Percentiles rank a stretch among this genome's conserved stretches.
phyloP scores from a whole-genome alignment of 176 grass and related monocot species.

The Hordeum marinum region DNA sequence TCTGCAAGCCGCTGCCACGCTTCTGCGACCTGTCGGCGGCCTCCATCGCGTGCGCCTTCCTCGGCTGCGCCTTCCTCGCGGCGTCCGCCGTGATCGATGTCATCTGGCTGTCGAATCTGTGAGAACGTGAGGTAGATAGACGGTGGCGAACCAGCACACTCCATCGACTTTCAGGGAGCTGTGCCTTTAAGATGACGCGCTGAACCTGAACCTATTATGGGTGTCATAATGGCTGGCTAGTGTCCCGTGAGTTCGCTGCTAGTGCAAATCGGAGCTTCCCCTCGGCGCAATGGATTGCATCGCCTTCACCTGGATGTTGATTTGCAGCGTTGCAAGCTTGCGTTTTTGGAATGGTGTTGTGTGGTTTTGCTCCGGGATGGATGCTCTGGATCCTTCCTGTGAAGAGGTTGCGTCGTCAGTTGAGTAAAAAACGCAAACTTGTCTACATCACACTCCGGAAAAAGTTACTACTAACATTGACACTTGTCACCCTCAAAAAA shows the following conservation, averaged over 20 bases:
- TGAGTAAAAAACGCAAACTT: no score
- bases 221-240: no score
- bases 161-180: background rate
- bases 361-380: no score
- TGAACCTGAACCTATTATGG: background rate
- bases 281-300: background rate
- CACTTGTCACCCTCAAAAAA: no score
- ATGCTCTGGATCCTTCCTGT: no score
- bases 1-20: conserved; percentile 68
- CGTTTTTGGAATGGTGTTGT: background rate
- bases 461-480: no score
- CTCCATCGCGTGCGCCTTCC: conserved; percentile 67
- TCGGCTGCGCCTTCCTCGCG: conserved; percentile 45
- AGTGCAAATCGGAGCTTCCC: background rate
- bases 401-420: no score
- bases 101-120: conserved; percentile 45
- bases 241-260: background rate
- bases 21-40: conserved; percentile 62
- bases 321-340: background rate
- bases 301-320: background rate
- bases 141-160: background rate
- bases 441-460: no score
- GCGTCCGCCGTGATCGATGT: conserved; percentile 42
- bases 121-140: conserved; percentile 16
- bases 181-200: no score